Base-by-base conservation (phyloP, 805 yeast species). In the Wickerhamomyces xylosicus region DNA sequence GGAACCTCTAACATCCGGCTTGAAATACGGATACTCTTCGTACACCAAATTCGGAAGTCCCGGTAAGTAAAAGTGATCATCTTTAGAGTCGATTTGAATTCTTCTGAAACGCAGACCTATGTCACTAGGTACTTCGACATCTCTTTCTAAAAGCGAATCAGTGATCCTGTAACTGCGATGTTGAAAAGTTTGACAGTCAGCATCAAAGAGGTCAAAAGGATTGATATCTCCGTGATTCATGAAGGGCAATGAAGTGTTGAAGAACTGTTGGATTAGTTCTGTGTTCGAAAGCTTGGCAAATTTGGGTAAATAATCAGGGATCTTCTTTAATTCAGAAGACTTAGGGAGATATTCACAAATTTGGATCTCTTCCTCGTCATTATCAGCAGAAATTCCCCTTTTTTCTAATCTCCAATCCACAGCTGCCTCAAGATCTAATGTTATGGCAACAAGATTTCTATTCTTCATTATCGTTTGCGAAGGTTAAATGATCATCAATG, bases 21-120 rank as follows among this genome's bases (percentile, higher is more conserved):
- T 42, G 31, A 54, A 47, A 4, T 45, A 40, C 1, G 58, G 58
- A 32, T 52, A 53, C 8, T 46, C 49, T 32, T 53, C 56, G 32
- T 45, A 49, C 3, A 51, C 36, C 17, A 49, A 31, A 13, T 41
- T 40, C 2, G 57, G 56, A 28, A 52, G 16, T 1, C 51, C 49
- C 3, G 56, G 56, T 2, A 49, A 35, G 28, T 48, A 52, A 21
- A 38, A 42, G 33, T 49, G 47, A 8, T 47, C 50, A n/a, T 33
- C 25, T 1, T 39, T 36, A 10, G 41, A 27, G 11, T 49, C 52
- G 14, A 47, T 16, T 5, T 37, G 36, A 7, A 32, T 37, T 11
- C 21, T 28, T 3, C 40, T 33, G 10, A 15, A 37, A 37, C 38
- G 50, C 31, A 45, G 11, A 0, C 58, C 58, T 14, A 53, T 21